Conservation (phyloP, 2,329 filamentous ascomycete species). For the Stachybotrys chartarum region DNA sequence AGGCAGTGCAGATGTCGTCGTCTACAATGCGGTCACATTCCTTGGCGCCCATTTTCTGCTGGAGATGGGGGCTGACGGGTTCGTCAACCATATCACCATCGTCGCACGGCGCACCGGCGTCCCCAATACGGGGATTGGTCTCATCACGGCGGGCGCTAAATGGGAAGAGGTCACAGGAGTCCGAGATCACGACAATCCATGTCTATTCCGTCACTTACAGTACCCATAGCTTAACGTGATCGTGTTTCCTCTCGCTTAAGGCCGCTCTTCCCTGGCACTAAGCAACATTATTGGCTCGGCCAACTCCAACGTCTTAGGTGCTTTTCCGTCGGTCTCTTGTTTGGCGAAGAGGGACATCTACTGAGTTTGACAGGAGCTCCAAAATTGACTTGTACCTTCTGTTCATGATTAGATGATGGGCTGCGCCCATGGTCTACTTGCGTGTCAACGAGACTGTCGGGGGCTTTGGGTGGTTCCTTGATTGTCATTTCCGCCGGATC, state of each 20-base stretch:
- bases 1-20: slow-evolving; percentile 1
- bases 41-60: slow-evolving; percentile 39
- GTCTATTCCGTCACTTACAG: no score
- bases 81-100: slow-evolving; percentile 42
- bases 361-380: slow-evolving; percentile 37
- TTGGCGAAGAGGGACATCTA: slow-evolving; percentile 16
- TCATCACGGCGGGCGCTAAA: slow-evolving; percentile 46
- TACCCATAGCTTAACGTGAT: slow-evolving; percentile 37
- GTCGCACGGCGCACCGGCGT: slow-evolving; percentile 36
- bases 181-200: no score
- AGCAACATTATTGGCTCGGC: slow-evolving; percentile 48
- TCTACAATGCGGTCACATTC: slow-evolving; percentile 34
- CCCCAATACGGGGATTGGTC: slow-evolving; percentile 38
- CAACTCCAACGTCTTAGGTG: slow-evolving; percentile 48
- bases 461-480: slow-evolving; percentile 26
- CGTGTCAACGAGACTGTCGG: slow-evolving; percentile 9
- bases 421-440: slow-evolving; percentile 20
- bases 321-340: slow-evolving; percentile 44
- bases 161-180: slow-evolving; percentile 41
- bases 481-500: slow-evolving; percentile 36
- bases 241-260: slow-evolving; percentile 35
- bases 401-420: slow-evolving; percentile 32
- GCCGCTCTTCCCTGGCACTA: slow-evolving; percentile 38
- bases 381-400: slow-evolving; percentile 37
- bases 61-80: slow-evolving; percentile 44